phyloP scores from a whole-genome alignment of 106 monocot species.

The Dendrobium nobile region DNA sequence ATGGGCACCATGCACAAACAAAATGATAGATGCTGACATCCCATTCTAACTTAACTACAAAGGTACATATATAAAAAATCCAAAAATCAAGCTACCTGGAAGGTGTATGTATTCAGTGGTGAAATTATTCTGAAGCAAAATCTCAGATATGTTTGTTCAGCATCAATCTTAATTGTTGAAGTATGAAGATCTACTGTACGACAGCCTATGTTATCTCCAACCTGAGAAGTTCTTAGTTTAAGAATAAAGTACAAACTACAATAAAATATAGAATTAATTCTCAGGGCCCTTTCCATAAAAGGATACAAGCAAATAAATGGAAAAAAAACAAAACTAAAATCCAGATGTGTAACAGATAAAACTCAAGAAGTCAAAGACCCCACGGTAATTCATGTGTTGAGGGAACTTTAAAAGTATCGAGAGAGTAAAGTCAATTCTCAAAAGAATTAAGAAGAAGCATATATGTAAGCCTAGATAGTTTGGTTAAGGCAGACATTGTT shows the following conservation, averaged over 20 bases:
- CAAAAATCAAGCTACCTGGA: conserved; percentile 57
- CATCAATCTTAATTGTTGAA: conserved; percentile 92
- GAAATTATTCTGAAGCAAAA: conserved; percentile 98
- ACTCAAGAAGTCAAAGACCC: neutral
- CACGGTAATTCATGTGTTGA: neutral
- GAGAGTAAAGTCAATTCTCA: too few species aligned
- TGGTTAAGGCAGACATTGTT: too few species aligned
- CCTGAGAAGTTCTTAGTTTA: conserved; percentile 29
- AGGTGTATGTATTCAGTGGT: conserved; percentile 68
- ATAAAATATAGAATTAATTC: neutral
- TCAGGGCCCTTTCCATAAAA: neutral
- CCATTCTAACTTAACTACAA: neutral
- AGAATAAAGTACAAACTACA: neutral
- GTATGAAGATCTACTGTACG: conserved; percentile 77
- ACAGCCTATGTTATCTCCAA: conserved; percentile 49
- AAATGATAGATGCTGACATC: neutral
- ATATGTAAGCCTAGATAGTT: too few species aligned
- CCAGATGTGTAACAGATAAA: neutral
- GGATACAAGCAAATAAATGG: neutral
- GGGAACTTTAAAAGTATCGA: too few species aligned
- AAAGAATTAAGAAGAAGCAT: too few species aligned
- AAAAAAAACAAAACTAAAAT: neutral
- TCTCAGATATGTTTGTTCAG: conserved; percentile 79
- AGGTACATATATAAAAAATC: neutral
- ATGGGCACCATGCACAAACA: neutral